Conservation (phyloP, 73 alveolate species). For the Tetrahymena elliotti region DNA sequence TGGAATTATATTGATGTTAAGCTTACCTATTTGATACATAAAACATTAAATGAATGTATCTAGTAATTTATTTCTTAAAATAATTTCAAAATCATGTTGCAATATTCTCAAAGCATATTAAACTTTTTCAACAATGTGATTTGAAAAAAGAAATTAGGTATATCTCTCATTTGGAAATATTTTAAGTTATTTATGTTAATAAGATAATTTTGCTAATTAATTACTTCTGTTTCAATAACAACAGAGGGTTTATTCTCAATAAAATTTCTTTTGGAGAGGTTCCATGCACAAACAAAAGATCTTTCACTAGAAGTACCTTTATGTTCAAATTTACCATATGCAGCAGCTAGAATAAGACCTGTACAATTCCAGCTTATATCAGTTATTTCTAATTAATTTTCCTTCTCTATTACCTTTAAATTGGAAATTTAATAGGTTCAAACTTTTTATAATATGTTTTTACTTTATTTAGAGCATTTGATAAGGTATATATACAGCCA, state of each 20-base stretch:
- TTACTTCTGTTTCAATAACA: slow-evolving; percentile 46
- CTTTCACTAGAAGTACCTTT: slow-evolving; percentile 53
- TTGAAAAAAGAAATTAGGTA: no score
- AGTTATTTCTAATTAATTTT: slow-evolving; percentile 43
- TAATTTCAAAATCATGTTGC: no score
- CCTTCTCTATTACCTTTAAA: neutral
- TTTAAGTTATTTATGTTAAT: neutral
- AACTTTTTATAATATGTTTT: neutral
- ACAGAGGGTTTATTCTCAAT: slow-evolving; percentile 48
- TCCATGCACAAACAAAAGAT: slow-evolving; percentile 64
- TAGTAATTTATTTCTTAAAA: neutral
- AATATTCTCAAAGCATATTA: no score
- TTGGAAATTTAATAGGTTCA: neutral
- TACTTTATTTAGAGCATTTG: neutral
- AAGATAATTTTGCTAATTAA: neutral
- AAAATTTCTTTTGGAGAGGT: slow-evolving; percentile 60
- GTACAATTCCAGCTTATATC: slow-evolving; percentile 68
- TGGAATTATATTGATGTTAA: slow-evolving; percentile 57
- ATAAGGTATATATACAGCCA: neutral
- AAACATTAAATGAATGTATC: neutral
- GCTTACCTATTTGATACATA: slow-evolving; percentile 3
- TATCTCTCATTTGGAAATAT: no score
- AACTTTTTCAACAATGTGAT: no score
- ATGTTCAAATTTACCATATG: slow-evolving; percentile 64
- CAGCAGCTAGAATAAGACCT: slow-evolving; percentile 73